A percentile compares a stretch with the other conserved stretches of the same genome.
These are phyloP conservation scores for Leucocoprinus sp. DNA, from an alignment of 768 basidiomycete genomes.

Conservation along the genomic window DNA sequence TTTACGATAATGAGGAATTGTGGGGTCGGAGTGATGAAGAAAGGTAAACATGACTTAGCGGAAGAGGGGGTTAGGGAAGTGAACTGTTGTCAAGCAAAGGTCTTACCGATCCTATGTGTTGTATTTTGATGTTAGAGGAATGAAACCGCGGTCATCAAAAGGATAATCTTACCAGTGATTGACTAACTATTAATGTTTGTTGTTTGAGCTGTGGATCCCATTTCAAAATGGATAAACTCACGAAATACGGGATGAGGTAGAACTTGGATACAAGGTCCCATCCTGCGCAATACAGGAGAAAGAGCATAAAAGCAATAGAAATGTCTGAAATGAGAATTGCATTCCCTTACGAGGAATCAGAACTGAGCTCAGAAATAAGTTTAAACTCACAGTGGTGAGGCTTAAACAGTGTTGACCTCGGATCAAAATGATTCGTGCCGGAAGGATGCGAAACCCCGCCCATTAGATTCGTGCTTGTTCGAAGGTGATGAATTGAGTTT, in stretches of 20 bases:
- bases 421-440: conserved; percentile 38
- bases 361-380: conserved; percentile 1
- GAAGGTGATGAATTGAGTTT: neutral
- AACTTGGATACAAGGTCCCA: conserved; percentile 21
- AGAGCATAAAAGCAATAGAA: conserved; percentile 20
- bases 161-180: conserved; percentile 33
- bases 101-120: conserved; percentile 24
- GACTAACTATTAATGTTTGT: conserved; percentile 22
- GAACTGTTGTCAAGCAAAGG: too few relatives aligned
- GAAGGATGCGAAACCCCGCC: conserved; percentile 37
- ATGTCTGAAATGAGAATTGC: conserved; percentile 30
- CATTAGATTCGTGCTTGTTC: conserved; percentile 38
- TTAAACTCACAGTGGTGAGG: conserved; percentile 25
- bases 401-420: conserved; percentile 33
- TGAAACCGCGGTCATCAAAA: neutral
- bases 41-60: conserved; percentile 40
- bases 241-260: conserved; percentile 37
- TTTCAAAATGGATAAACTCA: conserved; percentile 16
- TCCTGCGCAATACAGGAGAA: conserved; percentile 18
- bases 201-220: neutral
- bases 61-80: neutral
- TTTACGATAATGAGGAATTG: conserved; percentile 46
- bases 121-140: neutral
- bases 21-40: conserved; percentile 47
- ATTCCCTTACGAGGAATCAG: conserved; percentile 20